Conservation (phyloP, 2,329 filamentous ascomycete genomes). For the Zarea fungicola region DNA sequence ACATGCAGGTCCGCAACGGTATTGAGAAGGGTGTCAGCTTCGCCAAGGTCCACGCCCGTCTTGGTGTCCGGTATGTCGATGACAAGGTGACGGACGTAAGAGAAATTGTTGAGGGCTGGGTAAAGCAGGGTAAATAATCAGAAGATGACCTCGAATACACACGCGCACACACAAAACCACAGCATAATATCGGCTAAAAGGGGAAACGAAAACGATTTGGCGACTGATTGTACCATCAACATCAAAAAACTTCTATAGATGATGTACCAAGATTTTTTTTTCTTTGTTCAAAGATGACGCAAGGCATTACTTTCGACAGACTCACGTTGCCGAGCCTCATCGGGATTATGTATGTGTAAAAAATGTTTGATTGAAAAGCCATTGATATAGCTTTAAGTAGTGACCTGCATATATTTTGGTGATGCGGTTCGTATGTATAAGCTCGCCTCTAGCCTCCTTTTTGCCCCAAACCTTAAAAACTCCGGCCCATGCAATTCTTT, state of each 20-base stretch:
- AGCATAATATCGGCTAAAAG: constrained; percentile 1
- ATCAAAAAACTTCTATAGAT: constrained; percentile 24
- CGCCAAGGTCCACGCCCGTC: constrained; percentile 66
- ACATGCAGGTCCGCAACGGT: constrained; percentile 65
- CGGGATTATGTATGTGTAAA: not conserved
- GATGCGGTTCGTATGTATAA: too few species aligned
- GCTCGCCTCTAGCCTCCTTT: too few species aligned
- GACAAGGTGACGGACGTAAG: constrained; percentile 73
- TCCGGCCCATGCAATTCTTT: too few species aligned
- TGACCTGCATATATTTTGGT: too few species aligned
- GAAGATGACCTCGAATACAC: too few species aligned
- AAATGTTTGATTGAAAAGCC: too few species aligned
- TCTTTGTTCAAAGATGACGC: constrained; percentile 24
- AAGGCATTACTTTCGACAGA: not conserved
- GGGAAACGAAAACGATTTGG: constrained; percentile 2
- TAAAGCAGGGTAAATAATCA: constrained; percentile 77
- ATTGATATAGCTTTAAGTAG: too few species aligned
- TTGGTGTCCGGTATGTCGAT: constrained; percentile 68
- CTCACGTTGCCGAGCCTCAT: not conserved
- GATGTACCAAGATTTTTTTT: constrained; percentile 22
- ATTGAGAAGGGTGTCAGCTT: constrained; percentile 66
- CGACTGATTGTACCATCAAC: constrained; percentile 32
- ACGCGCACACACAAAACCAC: not conserved
- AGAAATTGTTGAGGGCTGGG: constrained; percentile 79
- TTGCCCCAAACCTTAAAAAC: too few species aligned